Conservation (phyloP, 495 filamentous ascomycete species). For the Xylaria nigripes region DNA sequence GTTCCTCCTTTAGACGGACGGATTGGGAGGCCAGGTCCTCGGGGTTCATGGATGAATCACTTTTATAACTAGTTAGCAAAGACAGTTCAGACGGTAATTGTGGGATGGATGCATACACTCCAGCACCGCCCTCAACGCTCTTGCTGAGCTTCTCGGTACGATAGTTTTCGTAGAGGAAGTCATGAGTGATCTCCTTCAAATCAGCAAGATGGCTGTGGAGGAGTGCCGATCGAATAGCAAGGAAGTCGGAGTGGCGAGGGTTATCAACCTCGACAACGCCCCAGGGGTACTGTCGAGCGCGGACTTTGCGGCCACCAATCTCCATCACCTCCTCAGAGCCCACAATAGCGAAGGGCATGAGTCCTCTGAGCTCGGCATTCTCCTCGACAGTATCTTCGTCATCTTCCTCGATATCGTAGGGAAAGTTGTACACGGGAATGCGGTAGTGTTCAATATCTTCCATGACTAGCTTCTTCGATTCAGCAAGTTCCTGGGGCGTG, state of each 20-base stretch:
- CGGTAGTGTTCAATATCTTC: conserved; percentile 99
- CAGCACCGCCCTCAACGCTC: conserved; percentile 86
- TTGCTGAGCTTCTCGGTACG: conserved; percentile 99
- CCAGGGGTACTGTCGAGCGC: conserved; percentile 97
- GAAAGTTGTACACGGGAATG: conserved; percentile 99
- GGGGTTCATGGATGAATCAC: conserved; percentile 90
- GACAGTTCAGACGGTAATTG: not conserved
- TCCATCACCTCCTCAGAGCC: conserved; percentile 93
- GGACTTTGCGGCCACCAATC: conserved; percentile 82
- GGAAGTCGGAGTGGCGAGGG: conserved; percentile 95
- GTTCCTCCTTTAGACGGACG: conserved; percentile 97
- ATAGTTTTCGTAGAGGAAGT: conserved; percentile 99
- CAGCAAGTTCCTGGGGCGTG: conserved; percentile 90
- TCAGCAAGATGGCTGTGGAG: conserved; percentile 96
- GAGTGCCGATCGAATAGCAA: conserved; percentile 91
- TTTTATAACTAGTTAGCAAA: conserved; percentile 29
- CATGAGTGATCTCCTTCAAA: conserved; percentile 98
- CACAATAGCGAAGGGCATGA: conserved; percentile 99
- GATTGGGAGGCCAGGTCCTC: conserved; percentile 95
- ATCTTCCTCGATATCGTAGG: conserved; percentile 98
- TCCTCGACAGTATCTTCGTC: conserved; percentile 99
- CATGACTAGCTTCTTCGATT: conserved; percentile 99
- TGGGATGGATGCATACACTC: conserved; percentile 56
- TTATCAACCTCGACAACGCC: conserved; percentile 98
- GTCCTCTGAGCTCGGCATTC: conserved; percentile 88